These are phyloP conservation scores for Perkinsus marinus DNA, from an alignment of 169 alveolate genomes.

Conservation along the genomic window DNA sequence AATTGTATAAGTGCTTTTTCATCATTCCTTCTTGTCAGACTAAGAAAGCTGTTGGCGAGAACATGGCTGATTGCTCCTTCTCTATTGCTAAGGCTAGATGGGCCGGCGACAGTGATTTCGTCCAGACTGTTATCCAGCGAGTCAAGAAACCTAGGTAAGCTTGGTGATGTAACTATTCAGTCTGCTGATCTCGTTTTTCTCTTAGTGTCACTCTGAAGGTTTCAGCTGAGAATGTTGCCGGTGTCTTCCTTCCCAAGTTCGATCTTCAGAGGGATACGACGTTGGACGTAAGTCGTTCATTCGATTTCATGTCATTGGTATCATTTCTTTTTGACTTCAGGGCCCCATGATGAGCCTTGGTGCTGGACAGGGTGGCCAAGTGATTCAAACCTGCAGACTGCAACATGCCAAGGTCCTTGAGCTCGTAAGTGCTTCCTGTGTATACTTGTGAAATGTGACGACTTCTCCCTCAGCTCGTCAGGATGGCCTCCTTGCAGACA, in stretches of 20 bases:
- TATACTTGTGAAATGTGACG: no score
- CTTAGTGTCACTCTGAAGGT: constrained; percentile 41
- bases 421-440: not conserved
- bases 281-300: not conserved
- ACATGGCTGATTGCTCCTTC: constrained; percentile 48
- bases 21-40: constrained; percentile 8
- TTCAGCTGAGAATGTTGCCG: constrained; percentile 66
- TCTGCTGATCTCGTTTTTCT: not conserved
- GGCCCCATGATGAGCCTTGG: constrained; percentile 14
- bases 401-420: constrained; percentile 19
- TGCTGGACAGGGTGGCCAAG: constrained; percentile 30
- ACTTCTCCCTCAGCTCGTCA: constrained; percentile 38
- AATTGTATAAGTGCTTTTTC: not conserved
- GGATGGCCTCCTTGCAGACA: constrained; percentile 68
- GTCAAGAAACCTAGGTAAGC: constrained; percentile 48
- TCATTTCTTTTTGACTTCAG: not conserved
- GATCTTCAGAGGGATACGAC: constrained; percentile 43
- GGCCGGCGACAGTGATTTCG: constrained; percentile 58
- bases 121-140: constrained; percentile 40
- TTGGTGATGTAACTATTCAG: not conserved
- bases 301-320: not conserved
- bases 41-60: constrained; percentile 59
- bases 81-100: constrained; percentile 64
- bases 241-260: constrained; percentile 67
- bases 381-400: constrained; percentile 27